Evolutionary conservation across 179 eudicot genomes (phyloP).

Genomic region (Silene coronaria): DNA sequence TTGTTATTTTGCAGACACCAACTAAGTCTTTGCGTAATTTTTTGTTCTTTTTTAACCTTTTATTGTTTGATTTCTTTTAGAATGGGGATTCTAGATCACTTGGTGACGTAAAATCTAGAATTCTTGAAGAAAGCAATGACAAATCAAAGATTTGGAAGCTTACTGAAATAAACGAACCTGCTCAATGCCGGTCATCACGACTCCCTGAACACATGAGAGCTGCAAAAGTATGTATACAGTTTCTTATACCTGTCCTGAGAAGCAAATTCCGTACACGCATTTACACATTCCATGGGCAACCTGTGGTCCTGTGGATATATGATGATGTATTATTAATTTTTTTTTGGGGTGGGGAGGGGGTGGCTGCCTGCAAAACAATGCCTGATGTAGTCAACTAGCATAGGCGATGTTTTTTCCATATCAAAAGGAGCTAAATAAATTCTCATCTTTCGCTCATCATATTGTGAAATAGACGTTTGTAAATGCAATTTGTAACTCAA

Average conservation of each 20-base stretch:
- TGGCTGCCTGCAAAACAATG: too few species aligned
- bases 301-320: background rate
- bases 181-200: slow-evolving; percentile 73
- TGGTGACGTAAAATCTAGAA: slow-evolving; percentile 71
- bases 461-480: too few species aligned
- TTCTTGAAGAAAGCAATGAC: slow-evolving; percentile 67
- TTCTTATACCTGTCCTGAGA: background rate
- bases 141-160: slow-evolving; percentile 92
- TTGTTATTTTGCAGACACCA: background rate
- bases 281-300: background rate
- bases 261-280: too few species aligned
- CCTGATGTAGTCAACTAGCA: too few species aligned
- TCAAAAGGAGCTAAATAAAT: too few species aligned
- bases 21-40: background rate
- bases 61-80: slow-evolving; percentile 29
- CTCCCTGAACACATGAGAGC: slow-evolving; percentile 75
- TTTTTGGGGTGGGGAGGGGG: too few species aligned
- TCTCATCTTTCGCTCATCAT: too few species aligned
- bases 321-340: too few species aligned
- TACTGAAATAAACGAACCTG: slow-evolving; percentile 67
- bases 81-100: slow-evolving; percentile 66
- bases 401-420: too few species aligned
- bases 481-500: too few species aligned
- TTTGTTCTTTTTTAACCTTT: slow-evolving; percentile 11
- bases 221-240: slow-evolving; percentile 45